Base-by-base conservation (phyloP, 2,329 filamentous ascomycete species). In the Phoma herbarum region DNA sequence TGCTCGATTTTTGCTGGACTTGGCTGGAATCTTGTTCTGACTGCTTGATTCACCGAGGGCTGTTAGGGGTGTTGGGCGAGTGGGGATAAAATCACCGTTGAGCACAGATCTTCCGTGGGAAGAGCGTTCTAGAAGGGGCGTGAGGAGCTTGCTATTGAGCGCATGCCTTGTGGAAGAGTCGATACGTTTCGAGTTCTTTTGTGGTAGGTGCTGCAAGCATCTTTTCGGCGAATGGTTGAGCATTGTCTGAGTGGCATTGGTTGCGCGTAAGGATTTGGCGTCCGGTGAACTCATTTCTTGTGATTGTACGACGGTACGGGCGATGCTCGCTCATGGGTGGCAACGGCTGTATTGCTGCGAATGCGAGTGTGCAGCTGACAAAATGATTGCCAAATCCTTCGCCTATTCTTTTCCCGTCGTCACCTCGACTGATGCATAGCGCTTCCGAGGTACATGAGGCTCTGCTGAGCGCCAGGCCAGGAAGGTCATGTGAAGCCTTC, bases 21-120 rank as follows among this genome's bases (percentile, higher is more conserved):
- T 33, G 26, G 33, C 53, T 22, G 11, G 9, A 29, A 47, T 47
- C 33, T 51, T 42, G 47, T 51, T 47, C 42, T n/a, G 47, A 47
- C 42, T 11, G 20, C 11, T n/a, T 9, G 31, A 14, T 16, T 16
- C 31, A 35, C 31, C 11, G 1, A 16, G 7, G 3, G 16, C 9
- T 7, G 16, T n/a, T 3, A 35, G 16, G 9, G 6, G 23, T 18
- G n/a, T n/a, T 16, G 10, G 29, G 11, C 4, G 18, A n/a, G 46
- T 45, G 29, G 46, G 25, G 26, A 41, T 18, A 10, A 47, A 47
- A 54, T 54, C 51, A 47, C 51, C 31, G 33, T 23, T 41, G 25
- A 22, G 53, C 53, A 56, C 53, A 56, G 53, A 56, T 45, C 39
- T 56, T 56, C 31, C 41, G 46, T 56, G 39, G 53, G 11, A 10